Percentiles rank a stretch among this genome's conserved stretches.
These are phyloP conservation scores for Sporothrix mexicana DNA, from an alignment of 2,329 filamentous ascomycete species.

Conservation along the genomic window DNA sequence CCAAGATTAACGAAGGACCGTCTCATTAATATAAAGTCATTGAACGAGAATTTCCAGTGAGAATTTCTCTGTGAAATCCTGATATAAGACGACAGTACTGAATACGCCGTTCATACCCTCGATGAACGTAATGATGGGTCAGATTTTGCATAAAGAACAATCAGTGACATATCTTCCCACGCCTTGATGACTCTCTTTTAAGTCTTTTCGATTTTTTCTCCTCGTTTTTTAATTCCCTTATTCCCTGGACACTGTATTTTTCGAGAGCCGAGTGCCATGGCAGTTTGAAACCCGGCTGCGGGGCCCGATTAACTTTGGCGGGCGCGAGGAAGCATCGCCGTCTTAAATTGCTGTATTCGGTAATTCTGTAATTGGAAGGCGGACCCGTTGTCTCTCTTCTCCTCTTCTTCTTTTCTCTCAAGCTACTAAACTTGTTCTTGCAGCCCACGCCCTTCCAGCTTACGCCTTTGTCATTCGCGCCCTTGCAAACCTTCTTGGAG, in stretches of 20 bases:
- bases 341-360: neutral
- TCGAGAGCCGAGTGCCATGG: neutral
- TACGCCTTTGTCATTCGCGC: too few species aligned
- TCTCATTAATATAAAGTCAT: neutral
- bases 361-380: too few species aligned
- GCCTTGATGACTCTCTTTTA: neutral
- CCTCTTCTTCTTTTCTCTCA: too few species aligned
- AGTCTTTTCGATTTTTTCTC: too few species aligned
- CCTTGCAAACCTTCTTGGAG: too few species aligned
- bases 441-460: too few species aligned
- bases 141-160: neutral
- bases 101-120: conserved; percentile 1
- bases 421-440: too few species aligned
- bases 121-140: neutral
- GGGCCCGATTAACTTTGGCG: neutral
- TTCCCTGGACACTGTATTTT: too few species aligned
- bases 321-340: conserved; percentile 15
- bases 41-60: neutral
- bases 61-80: neutral
- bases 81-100: neutral
- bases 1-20: neutral
- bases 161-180: neutral
- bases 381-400: too few species aligned
- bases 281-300: neutral
- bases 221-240: too few species aligned